A percentile compares a stretch with the other conserved stretches of the same genome.
phyloP scores from a whole-genome alignment of 495 filamentous ascomycete species.

The Terfezia boudieri region DNA sequence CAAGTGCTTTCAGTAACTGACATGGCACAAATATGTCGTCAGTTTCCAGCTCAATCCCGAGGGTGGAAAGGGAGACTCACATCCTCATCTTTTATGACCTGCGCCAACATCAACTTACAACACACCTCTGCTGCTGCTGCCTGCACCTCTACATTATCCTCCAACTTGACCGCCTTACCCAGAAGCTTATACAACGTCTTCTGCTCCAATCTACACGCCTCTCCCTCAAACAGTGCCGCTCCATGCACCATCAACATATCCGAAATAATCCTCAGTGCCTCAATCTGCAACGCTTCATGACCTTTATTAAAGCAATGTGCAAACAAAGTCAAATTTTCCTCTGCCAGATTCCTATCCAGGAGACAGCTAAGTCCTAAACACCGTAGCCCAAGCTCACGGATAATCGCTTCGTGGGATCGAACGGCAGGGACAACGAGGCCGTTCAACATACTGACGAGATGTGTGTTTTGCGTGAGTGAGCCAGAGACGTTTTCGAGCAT shows the following conservation, averaged over 20 bases:
- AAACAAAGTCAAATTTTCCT: conserved; percentile 83
- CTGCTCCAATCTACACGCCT: conserved; percentile 16
- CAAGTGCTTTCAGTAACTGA: conserved; percentile 58
- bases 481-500: conserved; percentile 84
- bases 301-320: conserved; percentile 91
- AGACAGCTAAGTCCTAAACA: conserved; percentile 82
- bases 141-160: conserved; percentile 48
- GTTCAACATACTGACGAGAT: conserved; percentile 85
- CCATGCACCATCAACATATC: conserved; percentile 83
- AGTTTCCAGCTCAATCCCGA: neutral
- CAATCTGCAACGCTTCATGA: conserved; percentile 68
- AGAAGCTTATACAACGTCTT: conserved; percentile 11
- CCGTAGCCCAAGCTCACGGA: conserved; percentile 69
- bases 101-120: conserved; percentile 67
- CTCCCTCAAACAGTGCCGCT: conserved; percentile 35
- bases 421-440: conserved; percentile 91
- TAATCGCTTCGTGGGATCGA: conserved; percentile 73
- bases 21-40: conserved; percentile 12
- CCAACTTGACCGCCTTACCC: conserved; percentile 46
- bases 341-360: conserved; percentile 71
- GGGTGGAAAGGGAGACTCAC: conserved; percentile 13
- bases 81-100: conserved; percentile 35
- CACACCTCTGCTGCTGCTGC: conserved; percentile 60
- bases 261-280: conserved; percentile 74
- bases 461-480: conserved; percentile 60